These are phyloP conservation scores for Macrophomina phaseolina DNA, from an alignment of 2,329 filamentous ascomycete genomes.

Conservation along the genomic window DNA sequence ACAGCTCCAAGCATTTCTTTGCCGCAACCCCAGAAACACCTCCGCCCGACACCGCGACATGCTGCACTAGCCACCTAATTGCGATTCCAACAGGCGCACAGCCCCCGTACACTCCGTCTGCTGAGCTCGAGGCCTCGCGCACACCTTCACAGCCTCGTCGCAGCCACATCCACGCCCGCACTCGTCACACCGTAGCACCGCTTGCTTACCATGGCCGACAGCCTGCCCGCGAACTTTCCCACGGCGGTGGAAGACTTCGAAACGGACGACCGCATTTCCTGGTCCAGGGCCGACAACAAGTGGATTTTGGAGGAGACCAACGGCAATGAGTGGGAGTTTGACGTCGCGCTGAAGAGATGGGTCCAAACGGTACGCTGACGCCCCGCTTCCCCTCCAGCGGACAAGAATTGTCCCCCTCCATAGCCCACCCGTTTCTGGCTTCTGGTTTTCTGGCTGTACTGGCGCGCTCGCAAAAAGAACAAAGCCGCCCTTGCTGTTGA, in stretches of 20 bases:
- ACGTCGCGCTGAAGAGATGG: conserved; percentile 75
- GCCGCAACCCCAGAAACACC: background rate
- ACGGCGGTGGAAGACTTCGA: conserved; percentile 31
- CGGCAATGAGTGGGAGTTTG: conserved; percentile 81
- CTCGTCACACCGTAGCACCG: background rate
- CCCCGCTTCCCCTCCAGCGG: conserved; percentile 30
- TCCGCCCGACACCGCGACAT: conserved; percentile 4
- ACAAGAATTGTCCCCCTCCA: conserved; percentile 20
- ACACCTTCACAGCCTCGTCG: background rate
- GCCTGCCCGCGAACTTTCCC: conserved; percentile 27
- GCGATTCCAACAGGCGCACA: background rate
- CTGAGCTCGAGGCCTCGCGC: conserved; percentile 7
- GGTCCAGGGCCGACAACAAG: conserved; percentile 34
- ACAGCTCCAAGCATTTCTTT: conserved; percentile 13
- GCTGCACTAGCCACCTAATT: background rate
- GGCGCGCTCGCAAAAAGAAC: conserved; percentile 3
- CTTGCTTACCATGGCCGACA: conserved; percentile 6
- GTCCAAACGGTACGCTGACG: conserved; percentile 62
- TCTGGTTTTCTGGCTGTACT: conserved; percentile 33
- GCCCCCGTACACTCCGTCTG: background rate
- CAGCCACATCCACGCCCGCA: background rate
- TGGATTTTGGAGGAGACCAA: conserved; percentile 37
- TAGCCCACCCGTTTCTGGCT: conserved; percentile 30
- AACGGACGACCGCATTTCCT: conserved; percentile 35
- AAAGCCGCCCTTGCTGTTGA: conserved; percentile 6